Conservation (phyloP, 2,329 filamentous ascomycete species). For the Epichloe gansuensis region DNA sequence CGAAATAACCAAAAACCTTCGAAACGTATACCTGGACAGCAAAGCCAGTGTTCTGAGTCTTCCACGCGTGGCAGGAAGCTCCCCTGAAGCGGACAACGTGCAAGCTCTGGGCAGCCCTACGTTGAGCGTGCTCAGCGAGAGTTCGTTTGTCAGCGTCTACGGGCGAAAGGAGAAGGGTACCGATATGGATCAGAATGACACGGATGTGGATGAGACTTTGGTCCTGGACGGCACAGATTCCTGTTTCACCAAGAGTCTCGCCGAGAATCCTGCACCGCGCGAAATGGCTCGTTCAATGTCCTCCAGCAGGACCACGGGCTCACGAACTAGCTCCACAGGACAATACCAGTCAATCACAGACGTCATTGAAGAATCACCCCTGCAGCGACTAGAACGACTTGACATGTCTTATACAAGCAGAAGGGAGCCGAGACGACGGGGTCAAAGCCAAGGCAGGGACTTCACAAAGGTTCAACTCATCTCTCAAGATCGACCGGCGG, state of each 20-base stretch:
- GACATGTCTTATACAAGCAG: conserved; percentile 17
- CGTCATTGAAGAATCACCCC: conserved; percentile 19
- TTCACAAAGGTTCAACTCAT: conserved; percentile 7
- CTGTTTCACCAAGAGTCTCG: not conserved
- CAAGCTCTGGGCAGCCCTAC: conserved; percentile 42
- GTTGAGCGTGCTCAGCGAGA: conserved; percentile 54
- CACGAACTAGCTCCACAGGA: conserved; percentile 17
- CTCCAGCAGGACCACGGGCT: not conserved
- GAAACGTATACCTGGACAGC: conserved; percentile 44
- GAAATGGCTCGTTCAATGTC: conserved; percentile 2
- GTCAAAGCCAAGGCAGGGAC: conserved; percentile 17
- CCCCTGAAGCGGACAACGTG: conserved; percentile 22
- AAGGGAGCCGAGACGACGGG: conserved; percentile 17
- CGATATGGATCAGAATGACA: conserved; percentile 12
- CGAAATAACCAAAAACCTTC: conserved; percentile 47
- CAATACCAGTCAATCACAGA: conserved; percentile 35
- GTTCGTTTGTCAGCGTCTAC: conserved; percentile 55
- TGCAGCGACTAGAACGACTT: conserved; percentile 37
- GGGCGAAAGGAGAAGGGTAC: conserved; percentile 28
- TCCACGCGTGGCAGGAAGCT: conserved; percentile 32
- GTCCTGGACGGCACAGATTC: conserved; percentile 16
- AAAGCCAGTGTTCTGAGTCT: conserved; percentile 38
- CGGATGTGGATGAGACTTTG: conserved; percentile 19
- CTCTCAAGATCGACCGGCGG: conserved; percentile 9
- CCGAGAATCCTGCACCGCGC: not conserved